These are phyloP conservation scores for Nicotiana tabacum DNA, from an alignment of 257 asterid genomes.

Conservation along the genomic window DNA sequence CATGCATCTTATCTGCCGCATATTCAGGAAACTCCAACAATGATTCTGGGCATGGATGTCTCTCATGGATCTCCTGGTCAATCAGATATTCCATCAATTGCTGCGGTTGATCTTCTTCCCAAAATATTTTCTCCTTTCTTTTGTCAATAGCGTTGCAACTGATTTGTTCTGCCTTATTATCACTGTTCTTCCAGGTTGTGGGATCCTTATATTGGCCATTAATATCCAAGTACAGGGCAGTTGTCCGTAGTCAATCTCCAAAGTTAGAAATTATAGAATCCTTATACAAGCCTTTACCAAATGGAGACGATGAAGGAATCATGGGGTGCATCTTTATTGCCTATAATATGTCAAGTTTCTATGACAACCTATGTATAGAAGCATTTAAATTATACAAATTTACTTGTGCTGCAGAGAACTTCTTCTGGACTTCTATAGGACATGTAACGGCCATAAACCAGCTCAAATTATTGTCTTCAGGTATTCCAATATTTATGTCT, in stretches of 20 bases:
- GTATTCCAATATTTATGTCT: constrained; percentile 26
- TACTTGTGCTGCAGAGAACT: constrained; percentile 59
- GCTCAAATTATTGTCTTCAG: constrained; percentile 81
- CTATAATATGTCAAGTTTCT: not conserved
- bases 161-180: not conserved
- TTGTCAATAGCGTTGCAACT: not conserved
- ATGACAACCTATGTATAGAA: not conserved
- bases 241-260: constrained; percentile 79
- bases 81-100: constrained; percentile 85
- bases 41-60: constrained; percentile 93
- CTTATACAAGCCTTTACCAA: constrained; percentile 69
- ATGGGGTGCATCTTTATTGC: constrained; percentile 43
- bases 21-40: constrained; percentile 69
- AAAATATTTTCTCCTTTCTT: constrained; percentile 3
- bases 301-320: constrained; percentile 89
- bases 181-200: constrained; percentile 55
- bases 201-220: constrained; percentile 92
- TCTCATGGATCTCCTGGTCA: constrained; percentile 90
- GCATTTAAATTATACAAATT: constrained; percentile 13
- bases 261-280: constrained; percentile 83
- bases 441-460: constrained; percentile 75
- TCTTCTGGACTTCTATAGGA: constrained; percentile 69
- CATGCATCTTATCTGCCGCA: constrained; percentile 42
- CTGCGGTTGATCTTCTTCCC: constrained; percentile 60
- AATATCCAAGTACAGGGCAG: constrained; percentile 88